These are phyloP conservation scores for Trypanosoma mega DNA, from an alignment of 208 protist species.

Conservation along the genomic window DNA sequence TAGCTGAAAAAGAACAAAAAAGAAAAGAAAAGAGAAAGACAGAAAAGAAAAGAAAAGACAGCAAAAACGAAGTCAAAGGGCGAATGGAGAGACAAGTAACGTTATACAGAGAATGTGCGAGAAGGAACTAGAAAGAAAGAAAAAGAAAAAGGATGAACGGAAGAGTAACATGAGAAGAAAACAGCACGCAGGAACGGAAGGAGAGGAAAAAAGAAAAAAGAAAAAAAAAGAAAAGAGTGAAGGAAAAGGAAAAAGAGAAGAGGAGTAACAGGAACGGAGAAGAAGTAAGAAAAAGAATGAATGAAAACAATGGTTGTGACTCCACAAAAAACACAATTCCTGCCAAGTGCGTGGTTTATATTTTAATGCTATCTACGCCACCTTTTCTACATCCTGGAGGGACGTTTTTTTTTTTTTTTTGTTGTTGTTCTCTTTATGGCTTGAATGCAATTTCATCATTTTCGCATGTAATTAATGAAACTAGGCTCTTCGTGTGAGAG, in stretches of 20 bases:
- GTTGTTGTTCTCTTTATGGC: no score
- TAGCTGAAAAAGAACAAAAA: conserved; percentile 7
- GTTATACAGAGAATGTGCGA: background rate
- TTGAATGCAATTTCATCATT: no score
- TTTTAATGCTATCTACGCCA: no score
- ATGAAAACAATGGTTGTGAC: background rate
- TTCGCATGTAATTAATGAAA: no score
- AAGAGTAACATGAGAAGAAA: no score
- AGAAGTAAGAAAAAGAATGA: background rate
- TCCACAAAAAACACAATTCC: background rate
- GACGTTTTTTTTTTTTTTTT: no score
- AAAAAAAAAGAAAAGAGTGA: background rate
- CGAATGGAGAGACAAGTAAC: no score
- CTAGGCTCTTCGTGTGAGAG: no score
- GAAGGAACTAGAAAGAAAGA: background rate
- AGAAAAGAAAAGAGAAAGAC: background rate
- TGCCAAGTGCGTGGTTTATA: background rate
- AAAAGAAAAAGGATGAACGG: background rate
- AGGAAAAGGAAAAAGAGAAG: background rate
- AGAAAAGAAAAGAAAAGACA: background rate
- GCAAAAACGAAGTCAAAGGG: conserved; percentile 1
- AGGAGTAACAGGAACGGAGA: background rate
- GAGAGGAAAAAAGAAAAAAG: background rate
- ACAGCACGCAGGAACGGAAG: no score
- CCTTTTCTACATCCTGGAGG: no score